Conservation (phyloP, 176 grass and related monocot genomes). For the Lolium rigidum region DNA sequence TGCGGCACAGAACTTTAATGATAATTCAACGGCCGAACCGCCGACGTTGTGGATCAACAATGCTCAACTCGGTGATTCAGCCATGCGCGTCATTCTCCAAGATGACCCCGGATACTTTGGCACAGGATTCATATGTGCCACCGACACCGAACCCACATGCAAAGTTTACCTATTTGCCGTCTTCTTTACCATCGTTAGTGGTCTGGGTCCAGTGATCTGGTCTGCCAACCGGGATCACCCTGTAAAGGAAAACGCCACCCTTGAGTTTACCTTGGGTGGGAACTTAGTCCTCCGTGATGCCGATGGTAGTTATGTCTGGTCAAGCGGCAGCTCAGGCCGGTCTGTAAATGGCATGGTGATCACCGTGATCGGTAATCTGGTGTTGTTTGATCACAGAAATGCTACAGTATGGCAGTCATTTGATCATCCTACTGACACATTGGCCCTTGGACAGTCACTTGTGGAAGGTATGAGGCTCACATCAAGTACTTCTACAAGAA, state of each 20-base stretch:
- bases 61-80: too few species aligned
- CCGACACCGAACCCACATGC: not conserved
- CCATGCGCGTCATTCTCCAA: too few species aligned
- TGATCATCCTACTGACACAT: not conserved
- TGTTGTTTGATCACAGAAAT: not conserved
- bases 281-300: not conserved
- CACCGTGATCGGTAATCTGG: not conserved
- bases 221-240: not conserved
- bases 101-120: too few species aligned
- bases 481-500: not conserved
- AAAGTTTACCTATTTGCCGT: not conserved
- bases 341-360: not conserved
- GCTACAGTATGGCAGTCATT: not conserved
- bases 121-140: too few species aligned
- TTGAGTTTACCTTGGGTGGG: not conserved
- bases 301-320: not conserved
- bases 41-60: not conserved
- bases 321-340: rapidly evolving
- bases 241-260: not conserved
- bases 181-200: too few species aligned
- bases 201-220: not conserved
- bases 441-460: not conserved
- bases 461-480: not conserved
- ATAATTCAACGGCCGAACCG: not conserved
- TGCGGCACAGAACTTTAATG: not conserved